Evolutionary conservation across 2,329 filamentous ascomycete genomes (phyloP), one percentile per base, ranked within the genome.

Genomic region (Xylariales sp.): DNA sequence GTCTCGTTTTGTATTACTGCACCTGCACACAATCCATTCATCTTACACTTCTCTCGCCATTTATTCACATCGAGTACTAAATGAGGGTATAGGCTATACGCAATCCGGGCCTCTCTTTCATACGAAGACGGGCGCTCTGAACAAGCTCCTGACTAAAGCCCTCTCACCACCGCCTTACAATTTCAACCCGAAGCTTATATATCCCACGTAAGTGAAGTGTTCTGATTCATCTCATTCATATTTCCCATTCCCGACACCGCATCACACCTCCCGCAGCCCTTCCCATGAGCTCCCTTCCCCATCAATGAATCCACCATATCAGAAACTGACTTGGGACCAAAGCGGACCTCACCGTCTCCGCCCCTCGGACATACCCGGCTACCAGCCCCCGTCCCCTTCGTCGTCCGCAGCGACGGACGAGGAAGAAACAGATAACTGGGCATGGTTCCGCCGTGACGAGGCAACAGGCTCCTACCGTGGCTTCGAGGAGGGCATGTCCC

Each of bases 1-100:
- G n/a, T n/a, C n/a, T n/a, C n/a, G n/a, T n/a, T n/a, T n/a, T n/a
- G n/a, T n/a, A n/a, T n/a, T n/a, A n/a, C n/a, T n/a, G n/a, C n/a
- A n/a, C n/a, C n/a, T n/a, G n/a, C n/a, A n/a, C n/a, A n/a, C n/a
- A n/a, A n/a, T n/a, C n/a, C n/a, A n/a, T n/a, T n/a, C n/a, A n/a
- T n/a, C n/a, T n/a, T n/a, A n/a, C n/a, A n/a, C n/a, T n/a, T n/a
- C n/a, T n/a, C n/a, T n/a, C n/a, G n/a, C n/a, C n/a, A 27, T 27
- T 27, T 27, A 27, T 27, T 8, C n/a, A 27, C 24, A 27, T 27
- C 8, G 24, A n/a, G 24, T n/a, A n/a, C n/a, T n/a, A n/a, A n/a
- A n/a, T n/a, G n/a, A n/a, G n/a, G n/a, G n/a, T n/a, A n/a, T 31
- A 82, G 86, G 91, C 63, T 96, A 82, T 76, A 95, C 91, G 6